These are phyloP conservation scores for Penicillium glabrum DNA, from an alignment of 2,329 filamentous ascomycete genomes.

Conservation along the genomic window DNA sequence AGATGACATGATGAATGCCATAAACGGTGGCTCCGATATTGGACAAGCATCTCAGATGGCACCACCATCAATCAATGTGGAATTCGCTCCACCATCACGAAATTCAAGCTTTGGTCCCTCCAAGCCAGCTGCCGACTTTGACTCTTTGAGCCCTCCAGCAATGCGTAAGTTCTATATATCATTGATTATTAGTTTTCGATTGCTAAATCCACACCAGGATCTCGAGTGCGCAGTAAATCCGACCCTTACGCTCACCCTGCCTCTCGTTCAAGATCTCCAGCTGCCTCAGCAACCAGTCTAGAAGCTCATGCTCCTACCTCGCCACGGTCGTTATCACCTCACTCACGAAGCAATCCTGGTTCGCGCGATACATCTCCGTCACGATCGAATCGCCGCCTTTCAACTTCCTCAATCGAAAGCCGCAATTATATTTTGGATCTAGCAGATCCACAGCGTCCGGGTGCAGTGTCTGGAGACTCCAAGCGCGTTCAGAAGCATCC, in stretches of 20 bases:
- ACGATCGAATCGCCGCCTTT: conserved; percentile 43
- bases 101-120: conserved; percentile 66
- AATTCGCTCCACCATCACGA: conserved; percentile 76
- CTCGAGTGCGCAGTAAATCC: conserved; percentile 61
- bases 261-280: conserved; percentile 39
- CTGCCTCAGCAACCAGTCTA: conserved; percentile 28
- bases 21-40: conserved; percentile 59
- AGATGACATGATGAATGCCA: conserved; percentile 50
- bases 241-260: conserved; percentile 56
- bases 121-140: conserved; percentile 65
- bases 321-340: conserved; percentile 47
- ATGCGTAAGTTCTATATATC: conserved; percentile 44
- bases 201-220: conserved; percentile 40
- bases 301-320: conserved; percentile 33
- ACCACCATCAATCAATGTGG: conserved; percentile 92
- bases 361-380: conserved; percentile 48
- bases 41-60: conserved; percentile 73
- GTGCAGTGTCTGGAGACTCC: conserved; percentile 57
- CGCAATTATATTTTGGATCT: conserved; percentile 84
- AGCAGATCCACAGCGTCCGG: conserved; percentile 82
- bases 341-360: conserved; percentile 39
- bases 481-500: conserved; percentile 97
- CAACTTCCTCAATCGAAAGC: conserved; percentile 52
- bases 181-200: background rate
- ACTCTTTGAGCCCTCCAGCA: conserved; percentile 78